Conservation (phyloP, 2,329 filamentous ascomycete genomes). For the Ophiocordyceps unilateralis region DNA sequence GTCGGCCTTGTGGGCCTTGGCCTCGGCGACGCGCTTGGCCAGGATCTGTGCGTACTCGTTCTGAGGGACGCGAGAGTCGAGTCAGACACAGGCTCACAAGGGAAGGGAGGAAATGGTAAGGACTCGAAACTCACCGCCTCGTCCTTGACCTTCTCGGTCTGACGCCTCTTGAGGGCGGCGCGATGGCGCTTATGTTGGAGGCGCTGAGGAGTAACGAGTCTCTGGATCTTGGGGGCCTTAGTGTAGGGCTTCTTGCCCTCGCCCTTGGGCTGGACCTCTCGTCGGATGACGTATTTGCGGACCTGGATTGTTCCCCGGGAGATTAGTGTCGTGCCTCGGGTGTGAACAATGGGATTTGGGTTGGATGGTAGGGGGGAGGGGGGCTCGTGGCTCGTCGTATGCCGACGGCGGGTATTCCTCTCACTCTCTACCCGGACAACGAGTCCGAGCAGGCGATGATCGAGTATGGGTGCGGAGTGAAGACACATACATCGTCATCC, state of each 20-base stretch:
- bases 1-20: constrained; percentile 87
- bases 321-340: constrained; percentile 18
- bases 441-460: constrained; percentile 55
- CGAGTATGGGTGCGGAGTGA: constrained; percentile 31
- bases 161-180: constrained; percentile 94
- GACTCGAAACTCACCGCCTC: constrained; percentile 62
- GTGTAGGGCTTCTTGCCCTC: constrained; percentile 98
- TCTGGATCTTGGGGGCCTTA: constrained; percentile 99
- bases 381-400: constrained; percentile 7
- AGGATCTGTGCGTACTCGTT: constrained; percentile 94
- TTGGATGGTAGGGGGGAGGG: too few species aligned
- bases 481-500: constrained; percentile 98
- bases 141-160: constrained; percentile 93
- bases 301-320: constrained; percentile 38
- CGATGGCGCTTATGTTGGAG: constrained; percentile 99
- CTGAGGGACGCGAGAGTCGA: constrained; percentile 38
- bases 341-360: background rate
- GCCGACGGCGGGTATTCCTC: constrained; percentile 15
- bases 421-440: constrained; percentile 44
- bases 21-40: constrained; percentile 92
- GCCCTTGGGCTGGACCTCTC: constrained; percentile 90
- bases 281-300: constrained; percentile 99
- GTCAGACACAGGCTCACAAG: too few species aligned
- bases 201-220: constrained; percentile 96
- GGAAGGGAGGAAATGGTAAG: background rate